These are phyloP conservation scores for Ustilago curta DNA, from an alignment of 1,284 basidiomycete species.

Conservation along the genomic window DNA sequence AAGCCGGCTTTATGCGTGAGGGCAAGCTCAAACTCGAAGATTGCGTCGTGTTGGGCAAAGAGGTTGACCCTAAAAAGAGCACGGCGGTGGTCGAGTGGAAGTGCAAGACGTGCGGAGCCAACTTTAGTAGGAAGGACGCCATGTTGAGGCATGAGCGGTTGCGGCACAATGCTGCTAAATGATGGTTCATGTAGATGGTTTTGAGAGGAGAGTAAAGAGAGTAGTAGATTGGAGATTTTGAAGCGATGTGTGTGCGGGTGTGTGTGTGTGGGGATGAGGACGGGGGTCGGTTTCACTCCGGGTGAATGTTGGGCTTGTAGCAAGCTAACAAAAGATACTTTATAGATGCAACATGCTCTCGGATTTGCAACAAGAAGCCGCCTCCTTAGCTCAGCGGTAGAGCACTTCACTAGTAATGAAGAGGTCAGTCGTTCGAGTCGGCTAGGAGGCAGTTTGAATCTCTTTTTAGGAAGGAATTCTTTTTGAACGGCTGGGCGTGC, in stretches of 20 bases:
- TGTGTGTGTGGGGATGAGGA: not conserved
- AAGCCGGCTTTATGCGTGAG: slow-evolving; percentile 60
- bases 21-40: slow-evolving; percentile 59
- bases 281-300: no score
- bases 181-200: not conserved
- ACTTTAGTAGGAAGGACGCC: slow-evolving; percentile 62
- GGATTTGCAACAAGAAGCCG: not conserved
- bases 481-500: no score
- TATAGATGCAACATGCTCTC: not conserved
- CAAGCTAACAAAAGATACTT: no score
- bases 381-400: slow-evolving; percentile 60
- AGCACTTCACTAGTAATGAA: slow-evolving; percentile 57
- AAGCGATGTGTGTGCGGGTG: no score
- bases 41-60: slow-evolving; percentile 67
- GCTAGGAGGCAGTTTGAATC: slow-evolving; percentile 44
- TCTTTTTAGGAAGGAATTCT: no score
- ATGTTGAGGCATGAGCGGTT: slow-evolving; percentile 64
- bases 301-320: no score
- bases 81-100: slow-evolving; percentile 66
- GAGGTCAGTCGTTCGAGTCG: slow-evolving; percentile 59
- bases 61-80: slow-evolving; percentile 67
- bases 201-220: no score
- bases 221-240: not conserved
- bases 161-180: slow-evolving; percentile 51
- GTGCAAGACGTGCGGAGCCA: slow-evolving; percentile 61